Percentiles rank a stretch among this genome's conserved stretches.
These are phyloP conservation scores for Starmerella powellii DNA, from an alignment of 805 yeast genomes.

Conservation along the genomic window DNA sequence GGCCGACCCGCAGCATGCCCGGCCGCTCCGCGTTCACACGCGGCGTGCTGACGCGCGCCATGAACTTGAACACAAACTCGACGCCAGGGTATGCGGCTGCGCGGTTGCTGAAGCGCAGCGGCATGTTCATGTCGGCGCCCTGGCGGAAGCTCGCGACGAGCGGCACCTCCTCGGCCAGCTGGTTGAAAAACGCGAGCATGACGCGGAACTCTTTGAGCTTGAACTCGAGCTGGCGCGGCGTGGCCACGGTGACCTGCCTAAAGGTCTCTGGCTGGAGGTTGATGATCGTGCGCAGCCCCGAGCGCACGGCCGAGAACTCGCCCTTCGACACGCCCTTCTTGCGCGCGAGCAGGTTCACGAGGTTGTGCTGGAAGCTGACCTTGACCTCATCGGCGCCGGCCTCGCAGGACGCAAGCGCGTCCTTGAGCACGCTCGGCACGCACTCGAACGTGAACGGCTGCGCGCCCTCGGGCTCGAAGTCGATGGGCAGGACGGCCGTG, in stretches of 20 bases:
- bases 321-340: slow-evolving; percentile 3
- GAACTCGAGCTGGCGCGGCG: slow-evolving; percentile 19
- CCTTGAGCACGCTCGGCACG: slow-evolving; percentile 13
- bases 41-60: slow-evolving; percentile 6
- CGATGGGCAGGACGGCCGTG: slow-evolving; percentile 5
- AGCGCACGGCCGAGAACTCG: slow-evolving; percentile 1
- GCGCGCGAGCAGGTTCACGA: slow-evolving; percentile 15
- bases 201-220: slow-evolving; percentile 20
- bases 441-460: slow-evolving; percentile 12
- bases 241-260: slow-evolving; percentile 13
- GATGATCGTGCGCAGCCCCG: slow-evolving; percentile 18
- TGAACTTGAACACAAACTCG: slow-evolving; percentile 12
- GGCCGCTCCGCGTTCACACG: not conserved
- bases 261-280: slow-evolving; percentile 17
- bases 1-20: not conserved
- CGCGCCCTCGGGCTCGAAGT: slow-evolving; percentile 1
- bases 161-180: slow-evolving; percentile 11
- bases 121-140: slow-evolving; percentile 6
- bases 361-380: slow-evolving; percentile 10
- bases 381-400: slow-evolving; percentile 21
- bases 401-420: slow-evolving; percentile 18
- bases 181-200: slow-evolving; percentile 14
- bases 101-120: slow-evolving; percentile 7
- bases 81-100: slow-evolving; percentile 9
- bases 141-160: slow-evolving; percentile 10